A percentile compares a stretch with the other conserved stretches of the same genome.
phyloP scores from a whole-genome alignment of 495 filamentous ascomycete genomes.

The Niebla homalea region DNA sequence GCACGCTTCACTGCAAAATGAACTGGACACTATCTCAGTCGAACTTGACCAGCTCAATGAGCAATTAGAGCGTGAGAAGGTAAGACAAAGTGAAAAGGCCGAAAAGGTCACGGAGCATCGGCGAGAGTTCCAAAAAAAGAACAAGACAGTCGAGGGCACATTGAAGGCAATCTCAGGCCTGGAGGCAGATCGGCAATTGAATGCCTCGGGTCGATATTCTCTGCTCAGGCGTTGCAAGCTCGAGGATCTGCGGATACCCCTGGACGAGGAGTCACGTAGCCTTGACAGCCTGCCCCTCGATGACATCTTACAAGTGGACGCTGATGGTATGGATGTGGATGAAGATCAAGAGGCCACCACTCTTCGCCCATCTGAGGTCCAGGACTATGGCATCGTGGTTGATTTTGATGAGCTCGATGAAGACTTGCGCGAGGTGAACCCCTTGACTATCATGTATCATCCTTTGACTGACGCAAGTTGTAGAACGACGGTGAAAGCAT shows the following conservation, averaged over 20 bases:
- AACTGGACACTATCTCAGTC: constrained; percentile 56
- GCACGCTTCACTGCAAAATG: constrained; percentile 59
- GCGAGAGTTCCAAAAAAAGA: constrained; percentile 70
- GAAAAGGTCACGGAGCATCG: constrained; percentile 73
- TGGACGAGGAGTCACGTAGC: constrained; percentile 54
- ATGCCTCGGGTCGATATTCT: constrained; percentile 67
- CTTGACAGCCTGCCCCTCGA: constrained; percentile 81
- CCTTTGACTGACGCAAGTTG: constrained; percentile 17
- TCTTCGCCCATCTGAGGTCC: constrained; percentile 36
- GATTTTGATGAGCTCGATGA: constrained; percentile 80
- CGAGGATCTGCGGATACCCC: constrained; percentile 78
- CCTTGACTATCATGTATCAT: background rate
- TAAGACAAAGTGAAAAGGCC: constrained; percentile 49
- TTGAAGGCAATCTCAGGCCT: constrained; percentile 61
- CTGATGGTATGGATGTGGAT: constrained; percentile 81
- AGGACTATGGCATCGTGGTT: constrained; percentile 87
- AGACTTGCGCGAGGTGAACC: constrained; percentile 62
- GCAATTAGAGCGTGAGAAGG: constrained; percentile 51
- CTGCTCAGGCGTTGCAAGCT: constrained; percentile 82
- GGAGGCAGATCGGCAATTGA: constrained; percentile 72
- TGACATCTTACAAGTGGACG: constrained; percentile 54
- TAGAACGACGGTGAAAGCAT: constrained; percentile 55
- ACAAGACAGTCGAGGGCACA: constrained; percentile 65
- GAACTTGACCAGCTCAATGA: constrained; percentile 67
- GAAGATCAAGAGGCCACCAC: constrained; percentile 44